phyloP scores from a whole-genome alignment of 2,329 filamentous ascomycete species.

The Stachybotrys chlorohalonatus region DNA sequence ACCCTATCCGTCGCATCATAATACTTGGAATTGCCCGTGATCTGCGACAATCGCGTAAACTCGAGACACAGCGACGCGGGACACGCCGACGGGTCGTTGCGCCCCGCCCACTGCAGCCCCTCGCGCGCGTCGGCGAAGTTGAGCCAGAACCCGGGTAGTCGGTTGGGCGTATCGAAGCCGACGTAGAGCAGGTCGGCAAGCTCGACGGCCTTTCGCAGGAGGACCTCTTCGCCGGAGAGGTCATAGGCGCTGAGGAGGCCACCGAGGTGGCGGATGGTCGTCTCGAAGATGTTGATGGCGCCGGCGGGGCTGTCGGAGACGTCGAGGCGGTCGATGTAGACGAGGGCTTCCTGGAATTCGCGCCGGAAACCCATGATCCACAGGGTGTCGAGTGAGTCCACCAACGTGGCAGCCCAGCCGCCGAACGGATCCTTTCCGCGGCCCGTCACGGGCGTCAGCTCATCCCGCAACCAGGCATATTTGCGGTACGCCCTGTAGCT shows the following conservation, averaged over 20 bases:
- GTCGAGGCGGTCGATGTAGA: slow-evolving; percentile 46
- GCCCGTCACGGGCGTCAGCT: slow-evolving; percentile 47
- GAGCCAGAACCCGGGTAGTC: slow-evolving; percentile 37
- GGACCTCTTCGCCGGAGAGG: slow-evolving; percentile 42
- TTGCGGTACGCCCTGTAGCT: slow-evolving; percentile 52
- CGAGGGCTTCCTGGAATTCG: slow-evolving; percentile 54
- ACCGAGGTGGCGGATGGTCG: slow-evolving; percentile 58
- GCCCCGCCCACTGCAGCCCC: not conserved
- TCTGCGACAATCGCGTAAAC: slow-evolving; percentile 54
- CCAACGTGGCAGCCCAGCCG: slow-evolving; percentile 56
- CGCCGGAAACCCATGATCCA: slow-evolving; percentile 60
- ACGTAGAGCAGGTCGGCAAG: slow-evolving; percentile 53
- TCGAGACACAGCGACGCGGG: slow-evolving; percentile 52
- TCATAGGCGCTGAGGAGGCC: slow-evolving; percentile 59
- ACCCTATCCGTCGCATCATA: slow-evolving; percentile 55
- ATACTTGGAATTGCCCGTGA: slow-evolving; percentile 50
- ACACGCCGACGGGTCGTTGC: slow-evolving; percentile 12
- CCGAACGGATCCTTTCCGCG: slow-evolving; percentile 45
- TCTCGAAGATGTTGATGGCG: slow-evolving; percentile 57
- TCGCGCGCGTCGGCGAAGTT: not conserved
- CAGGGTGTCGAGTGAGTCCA: slow-evolving; percentile 55
- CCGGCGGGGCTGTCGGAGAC: slow-evolving; percentile 39
- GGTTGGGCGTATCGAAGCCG: slow-evolving; percentile 58
- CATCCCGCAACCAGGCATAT: slow-evolving; percentile 54
- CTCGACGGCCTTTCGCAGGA: slow-evolving; percentile 52